Evolutionary conservation across 441 rosid species (phyloP).

Genomic region (Melastoma candidum): DNA sequence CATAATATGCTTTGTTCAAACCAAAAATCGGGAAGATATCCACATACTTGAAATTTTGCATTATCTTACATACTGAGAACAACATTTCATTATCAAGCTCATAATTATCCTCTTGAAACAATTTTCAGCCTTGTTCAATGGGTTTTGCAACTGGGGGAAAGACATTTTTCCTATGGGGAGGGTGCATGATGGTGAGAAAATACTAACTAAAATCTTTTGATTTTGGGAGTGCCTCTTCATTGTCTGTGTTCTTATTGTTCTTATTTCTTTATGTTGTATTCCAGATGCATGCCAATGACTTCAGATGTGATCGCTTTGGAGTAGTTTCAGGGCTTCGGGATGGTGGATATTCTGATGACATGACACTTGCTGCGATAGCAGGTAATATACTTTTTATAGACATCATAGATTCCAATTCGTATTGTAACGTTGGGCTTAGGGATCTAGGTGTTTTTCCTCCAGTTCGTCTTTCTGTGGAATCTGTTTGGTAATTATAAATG

Average conservation of each 20-base stretch:
- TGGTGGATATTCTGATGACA: slow-evolving; percentile 99
- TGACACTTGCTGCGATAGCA: slow-evolving; percentile 97
- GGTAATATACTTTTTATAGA: slow-evolving; percentile 34
- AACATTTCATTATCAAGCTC: too few species aligned
- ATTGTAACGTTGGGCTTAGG: too few species aligned
- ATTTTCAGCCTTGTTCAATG: slow-evolving; percentile 97
- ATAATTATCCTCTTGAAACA: too few species aligned
- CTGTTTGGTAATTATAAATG: too few species aligned
- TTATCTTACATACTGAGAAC: too few species aligned
- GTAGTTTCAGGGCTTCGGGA: slow-evolving; percentile 88
- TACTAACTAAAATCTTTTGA: slow-evolving; percentile 11
- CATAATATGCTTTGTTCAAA: too few species aligned
- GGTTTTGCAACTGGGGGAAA: slow-evolving; percentile 99
- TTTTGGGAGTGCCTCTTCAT: slow-evolving; percentile 8
- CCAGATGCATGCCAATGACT: slow-evolving; percentile 99
- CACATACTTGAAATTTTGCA: too few species aligned
- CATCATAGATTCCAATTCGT: not conserved
- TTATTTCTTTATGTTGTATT: slow-evolving; percentile 24
- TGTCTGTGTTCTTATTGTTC: slow-evolving; percentile 27
- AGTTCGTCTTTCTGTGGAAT: too few species aligned
- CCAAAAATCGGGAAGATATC: too few species aligned
- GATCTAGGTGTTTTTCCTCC: too few species aligned
- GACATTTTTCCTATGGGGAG: slow-evolving; percentile 99
- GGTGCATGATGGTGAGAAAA: slow-evolving; percentile 92
- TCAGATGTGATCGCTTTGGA: slow-evolving; percentile 80